A percentile compares a stretch with the other conserved stretches of the same genome.
phyloP scores from a whole-genome alignment of 345 rosid species.

The Excoecaria cochinchinensis region DNA sequence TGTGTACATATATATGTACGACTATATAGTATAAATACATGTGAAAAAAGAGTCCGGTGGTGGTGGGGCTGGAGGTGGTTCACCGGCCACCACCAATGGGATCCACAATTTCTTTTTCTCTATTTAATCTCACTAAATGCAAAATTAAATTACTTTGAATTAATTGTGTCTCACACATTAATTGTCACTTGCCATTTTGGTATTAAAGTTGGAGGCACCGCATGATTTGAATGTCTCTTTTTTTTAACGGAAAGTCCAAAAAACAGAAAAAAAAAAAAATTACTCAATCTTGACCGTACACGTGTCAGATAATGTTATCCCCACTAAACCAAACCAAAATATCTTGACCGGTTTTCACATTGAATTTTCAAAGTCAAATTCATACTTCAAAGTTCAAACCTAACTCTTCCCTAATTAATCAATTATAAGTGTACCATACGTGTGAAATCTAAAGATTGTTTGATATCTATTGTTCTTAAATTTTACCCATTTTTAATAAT shows the following conservation, averaged over 20 bases:
- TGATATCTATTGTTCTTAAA: not conserved
- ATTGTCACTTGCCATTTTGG: not conserved
- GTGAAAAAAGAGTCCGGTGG: not conserved
- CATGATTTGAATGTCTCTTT: not conserved
- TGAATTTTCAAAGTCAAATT: conserved; percentile 24
- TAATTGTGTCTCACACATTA: not conserved
- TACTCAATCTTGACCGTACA: not conserved
- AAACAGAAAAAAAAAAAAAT: no score
- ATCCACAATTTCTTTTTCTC: not conserved
- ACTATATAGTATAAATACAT: no score
- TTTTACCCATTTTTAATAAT: no score
- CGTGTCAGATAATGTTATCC: not conserved
- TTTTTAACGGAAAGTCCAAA: not conserved
- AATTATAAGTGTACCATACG: not conserved
- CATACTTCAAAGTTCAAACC: not conserved
- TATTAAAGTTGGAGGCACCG: conserved; percentile 29
- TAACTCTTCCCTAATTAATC: no score
- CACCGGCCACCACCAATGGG: conserved; percentile 23
- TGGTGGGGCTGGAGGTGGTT: conserved; percentile 7
- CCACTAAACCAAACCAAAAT: not conserved
- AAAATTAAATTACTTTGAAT: not conserved
- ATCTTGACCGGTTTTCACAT: not conserved
- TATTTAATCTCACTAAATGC: conserved; percentile 12
- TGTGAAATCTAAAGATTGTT: not conserved
- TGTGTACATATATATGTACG: no score